These are phyloP conservation scores for Brassica rapa DNA, from an alignment of 345 rosid species.

Conservation along the genomic window DNA sequence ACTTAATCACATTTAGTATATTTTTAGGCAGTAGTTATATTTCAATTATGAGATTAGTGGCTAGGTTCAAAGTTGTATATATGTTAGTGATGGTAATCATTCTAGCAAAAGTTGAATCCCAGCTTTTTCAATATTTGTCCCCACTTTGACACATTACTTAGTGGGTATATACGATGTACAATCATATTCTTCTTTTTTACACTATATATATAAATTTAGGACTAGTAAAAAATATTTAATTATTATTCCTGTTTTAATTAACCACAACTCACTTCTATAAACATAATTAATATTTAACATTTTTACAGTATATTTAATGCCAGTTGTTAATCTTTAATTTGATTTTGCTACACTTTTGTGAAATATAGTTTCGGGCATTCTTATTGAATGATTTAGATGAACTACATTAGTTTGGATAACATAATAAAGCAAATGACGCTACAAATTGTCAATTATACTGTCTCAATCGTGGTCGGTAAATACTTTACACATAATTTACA, in stretches of 20 bases:
- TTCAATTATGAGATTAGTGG: slow-evolving; percentile 21
- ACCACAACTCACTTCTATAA: not conserved
- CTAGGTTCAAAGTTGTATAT: slow-evolving; percentile 19
- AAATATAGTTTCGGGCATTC: not conserved
- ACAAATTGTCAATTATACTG: not conserved
- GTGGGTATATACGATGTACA: slow-evolving; percentile 32
- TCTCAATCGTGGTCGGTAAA: not conserved
- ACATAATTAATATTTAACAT: not conserved
- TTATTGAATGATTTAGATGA: not conserved
- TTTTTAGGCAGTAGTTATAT: slow-evolving; percentile 2
- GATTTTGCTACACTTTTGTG: not conserved
- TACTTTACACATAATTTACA: not conserved
- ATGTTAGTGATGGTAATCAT: slow-evolving; percentile 34
- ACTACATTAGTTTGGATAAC: not conserved
- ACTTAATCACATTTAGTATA: not conserved
- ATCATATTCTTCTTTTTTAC: not conserved
- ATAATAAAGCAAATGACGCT: not conserved
- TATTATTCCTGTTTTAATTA: not conserved
- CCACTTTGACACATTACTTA: slow-evolving; percentile 21
- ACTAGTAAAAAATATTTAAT: not conserved
- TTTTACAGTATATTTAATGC: not conserved
- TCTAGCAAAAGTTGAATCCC: slow-evolving; percentile 28
- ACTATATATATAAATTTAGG: not conserved
- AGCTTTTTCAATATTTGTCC: slow-evolving; percentile 33
- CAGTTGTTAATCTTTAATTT: not conserved